Evolutionary conservation across 495 filamentous ascomycete species (phyloP).

Genomic region (Tuber microsphaerosporum): DNA sequence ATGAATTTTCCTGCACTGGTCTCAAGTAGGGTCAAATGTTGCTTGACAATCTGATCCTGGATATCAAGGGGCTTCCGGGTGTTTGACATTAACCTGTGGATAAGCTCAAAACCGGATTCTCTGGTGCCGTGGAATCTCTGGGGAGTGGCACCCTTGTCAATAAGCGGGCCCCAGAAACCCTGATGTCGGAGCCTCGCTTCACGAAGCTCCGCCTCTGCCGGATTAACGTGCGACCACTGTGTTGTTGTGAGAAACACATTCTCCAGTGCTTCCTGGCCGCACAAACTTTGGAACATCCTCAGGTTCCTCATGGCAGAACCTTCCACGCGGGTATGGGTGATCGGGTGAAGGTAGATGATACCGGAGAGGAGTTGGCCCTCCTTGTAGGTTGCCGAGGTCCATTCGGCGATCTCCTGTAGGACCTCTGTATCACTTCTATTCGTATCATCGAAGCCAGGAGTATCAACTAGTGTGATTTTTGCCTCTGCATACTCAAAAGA

Average conservation of each 20-base stretch:
- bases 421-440: conserved; percentile 44
- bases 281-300: too few relatives aligned
- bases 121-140: conserved; percentile 36
- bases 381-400: conserved; percentile 38
- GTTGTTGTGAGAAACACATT: conserved; percentile 47
- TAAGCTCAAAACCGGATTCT: conserved; percentile 40
- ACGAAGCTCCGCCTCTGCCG: conserved; percentile 19
- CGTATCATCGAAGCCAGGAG: conserved; percentile 51
- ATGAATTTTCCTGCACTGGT: conserved; percentile 43
- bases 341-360: conserved; percentile 48
- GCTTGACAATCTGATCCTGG: conserved; percentile 33
- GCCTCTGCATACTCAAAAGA: conserved; percentile 20
- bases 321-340: conserved; percentile 43
- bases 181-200: not conserved
- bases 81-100: conserved; percentile 18
- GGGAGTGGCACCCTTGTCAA: conserved; percentile 33
- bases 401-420: conserved; percentile 43
- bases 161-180: conserved; percentile 46
- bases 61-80: conserved; percentile 39
- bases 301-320: too few relatives aligned
- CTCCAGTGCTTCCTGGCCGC: conserved; percentile 37
- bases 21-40: too few relatives aligned
- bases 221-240: conserved; percentile 44
- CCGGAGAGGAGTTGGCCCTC: conserved; percentile 37
- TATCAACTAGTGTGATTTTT: conserved; percentile 46